Percentiles rank a stretch among this genome's conserved stretches.
phyloP scores from a whole-genome alignment of 1,139 yeast species.

The Geotrichum fermentans region DNA sequence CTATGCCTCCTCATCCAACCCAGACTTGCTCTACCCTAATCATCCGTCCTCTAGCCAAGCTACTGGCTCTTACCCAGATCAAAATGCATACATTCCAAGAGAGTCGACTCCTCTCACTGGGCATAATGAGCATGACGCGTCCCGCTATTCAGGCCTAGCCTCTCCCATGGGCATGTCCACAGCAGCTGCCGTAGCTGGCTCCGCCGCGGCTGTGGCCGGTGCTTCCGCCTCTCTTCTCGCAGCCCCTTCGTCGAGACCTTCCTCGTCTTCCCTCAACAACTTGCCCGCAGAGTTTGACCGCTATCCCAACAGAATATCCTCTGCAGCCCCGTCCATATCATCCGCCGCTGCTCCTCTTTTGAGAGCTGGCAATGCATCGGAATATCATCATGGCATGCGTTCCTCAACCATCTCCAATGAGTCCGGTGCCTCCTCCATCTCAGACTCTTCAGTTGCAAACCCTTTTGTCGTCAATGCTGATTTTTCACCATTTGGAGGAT shows the following conservation, averaged over 20 bases:
- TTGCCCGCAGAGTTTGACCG: constrained; percentile 37
- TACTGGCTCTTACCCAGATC: constrained; percentile 9
- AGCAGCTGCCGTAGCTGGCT: constrained; percentile 21
- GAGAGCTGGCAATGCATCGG: constrained; percentile 17
- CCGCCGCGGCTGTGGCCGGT: constrained; percentile 19
- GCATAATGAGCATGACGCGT: background rate
- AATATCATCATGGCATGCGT: constrained; percentile 20
- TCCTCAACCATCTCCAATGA: constrained; percentile 30
- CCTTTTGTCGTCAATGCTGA: constrained; percentile 40
- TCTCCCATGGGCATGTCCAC: constrained; percentile 18
- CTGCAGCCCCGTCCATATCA: constrained; percentile 32
- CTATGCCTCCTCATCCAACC: constrained; percentile 8
- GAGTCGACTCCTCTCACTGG: constrained; percentile 9
- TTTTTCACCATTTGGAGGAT: constrained; percentile 85
- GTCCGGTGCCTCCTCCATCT: constrained; percentile 26
- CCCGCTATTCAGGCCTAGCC: constrained; percentile 4
- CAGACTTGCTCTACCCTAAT: constrained; percentile 6
- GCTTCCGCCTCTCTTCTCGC: constrained; percentile 14
- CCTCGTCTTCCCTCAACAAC: constrained; percentile 21
- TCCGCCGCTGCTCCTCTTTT: constrained; percentile 26
- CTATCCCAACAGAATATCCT: constrained; percentile 36
- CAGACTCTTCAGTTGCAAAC: constrained; percentile 23
- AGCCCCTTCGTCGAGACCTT: constrained; percentile 13
- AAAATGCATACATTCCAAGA: constrained; percentile 19
- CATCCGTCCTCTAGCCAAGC: background rate